Conservation (phyloP, 2,329 filamentous ascomycete genomes). For the Colletotrichum filicis region DNA sequence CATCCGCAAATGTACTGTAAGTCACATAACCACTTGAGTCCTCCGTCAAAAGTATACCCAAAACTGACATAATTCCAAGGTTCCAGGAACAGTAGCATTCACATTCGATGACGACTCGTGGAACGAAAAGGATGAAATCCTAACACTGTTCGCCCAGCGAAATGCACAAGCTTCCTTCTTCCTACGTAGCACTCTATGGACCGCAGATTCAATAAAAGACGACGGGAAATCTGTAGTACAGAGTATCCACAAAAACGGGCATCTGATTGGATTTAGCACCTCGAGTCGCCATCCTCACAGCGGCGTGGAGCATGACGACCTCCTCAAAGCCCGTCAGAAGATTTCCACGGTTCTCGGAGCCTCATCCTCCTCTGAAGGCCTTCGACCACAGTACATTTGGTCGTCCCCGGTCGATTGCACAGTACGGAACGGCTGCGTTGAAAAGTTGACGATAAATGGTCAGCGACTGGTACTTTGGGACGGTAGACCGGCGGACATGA, state of each 20-base stretch:
- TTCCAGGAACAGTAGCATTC: constrained; percentile 11
- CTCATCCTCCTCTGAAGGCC: neutral
- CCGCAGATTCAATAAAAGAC: neutral
- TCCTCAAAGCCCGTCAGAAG: neutral
- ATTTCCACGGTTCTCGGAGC: neutral
- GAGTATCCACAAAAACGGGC: neutral
- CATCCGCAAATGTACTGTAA: constrained; percentile 1
- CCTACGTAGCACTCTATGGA: neutral
- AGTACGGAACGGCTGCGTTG: constrained; percentile 13
- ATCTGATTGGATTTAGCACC: neutral
- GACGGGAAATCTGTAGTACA: neutral
- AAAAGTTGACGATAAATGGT: neutral
- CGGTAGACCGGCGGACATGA: neutral
- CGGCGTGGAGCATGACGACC: neutral
- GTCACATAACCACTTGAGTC: neutral
- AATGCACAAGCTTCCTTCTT: constrained; percentile 3
- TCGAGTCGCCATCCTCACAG: neutral
- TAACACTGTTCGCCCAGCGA: neutral
- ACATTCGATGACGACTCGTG: constrained; percentile 8
- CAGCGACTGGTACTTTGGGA: constrained; percentile 1
- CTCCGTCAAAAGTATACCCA: neutral
- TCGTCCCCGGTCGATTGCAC: neutral
- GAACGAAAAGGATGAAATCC: neutral
- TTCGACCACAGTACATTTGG: neutral
- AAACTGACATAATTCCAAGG: neutral